A percentile compares a stretch with the other conserved stretches of the same genome.
Conservation (phyloP, 768 basidiomycete species). For the Suillus variegatus region DNA sequence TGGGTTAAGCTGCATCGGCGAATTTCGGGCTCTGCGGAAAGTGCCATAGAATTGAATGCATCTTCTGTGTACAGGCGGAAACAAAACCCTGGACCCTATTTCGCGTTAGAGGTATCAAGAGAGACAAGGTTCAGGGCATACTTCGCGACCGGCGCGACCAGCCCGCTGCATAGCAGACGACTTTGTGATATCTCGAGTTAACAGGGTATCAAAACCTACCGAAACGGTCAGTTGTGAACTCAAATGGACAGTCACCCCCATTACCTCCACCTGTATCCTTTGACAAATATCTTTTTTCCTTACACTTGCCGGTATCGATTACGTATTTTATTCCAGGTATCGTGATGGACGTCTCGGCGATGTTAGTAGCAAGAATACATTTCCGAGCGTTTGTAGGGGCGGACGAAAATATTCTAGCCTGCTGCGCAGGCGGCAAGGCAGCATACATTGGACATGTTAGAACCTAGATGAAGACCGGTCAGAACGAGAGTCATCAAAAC, state of each 20-base stretch:
- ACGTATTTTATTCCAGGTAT: slow-evolving; percentile 96
- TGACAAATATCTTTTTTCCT: slow-evolving; percentile 87
- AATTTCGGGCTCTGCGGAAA: slow-evolving; percentile 85
- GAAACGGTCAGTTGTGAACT: background rate
- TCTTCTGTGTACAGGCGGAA: slow-evolving; percentile 92
- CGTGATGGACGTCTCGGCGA: slow-evolving; percentile 97
- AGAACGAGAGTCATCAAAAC: slow-evolving; percentile 5
- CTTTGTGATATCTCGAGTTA: slow-evolving; percentile 82
- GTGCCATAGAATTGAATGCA: slow-evolving; percentile 64
- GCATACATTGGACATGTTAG: slow-evolving; percentile 83
- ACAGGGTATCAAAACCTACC: slow-evolving; percentile 83
- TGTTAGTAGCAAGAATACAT: slow-evolving; percentile 95
- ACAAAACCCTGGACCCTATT: slow-evolving; percentile 78
- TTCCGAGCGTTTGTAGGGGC: slow-evolving; percentile 74
- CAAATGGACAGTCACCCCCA: slow-evolving; percentile 5
- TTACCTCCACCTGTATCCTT: slow-evolving; percentile 68
- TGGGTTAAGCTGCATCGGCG: slow-evolving; percentile 82
- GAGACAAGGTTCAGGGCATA: slow-evolving; percentile 27
- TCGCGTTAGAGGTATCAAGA: slow-evolving; percentile 6
- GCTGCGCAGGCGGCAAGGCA: slow-evolving; percentile 75
- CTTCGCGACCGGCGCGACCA: slow-evolving; percentile 95
- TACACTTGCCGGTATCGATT: slow-evolving; percentile 94
- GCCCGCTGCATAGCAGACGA: slow-evolving; percentile 93
- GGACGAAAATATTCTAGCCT: slow-evolving; percentile 74
- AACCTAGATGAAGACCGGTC: slow-evolving; percentile 48